phyloP scores from a whole-genome alignment of 371 early-diverging fungal genomes.

The Blyttiomyces sp. region DNA sequence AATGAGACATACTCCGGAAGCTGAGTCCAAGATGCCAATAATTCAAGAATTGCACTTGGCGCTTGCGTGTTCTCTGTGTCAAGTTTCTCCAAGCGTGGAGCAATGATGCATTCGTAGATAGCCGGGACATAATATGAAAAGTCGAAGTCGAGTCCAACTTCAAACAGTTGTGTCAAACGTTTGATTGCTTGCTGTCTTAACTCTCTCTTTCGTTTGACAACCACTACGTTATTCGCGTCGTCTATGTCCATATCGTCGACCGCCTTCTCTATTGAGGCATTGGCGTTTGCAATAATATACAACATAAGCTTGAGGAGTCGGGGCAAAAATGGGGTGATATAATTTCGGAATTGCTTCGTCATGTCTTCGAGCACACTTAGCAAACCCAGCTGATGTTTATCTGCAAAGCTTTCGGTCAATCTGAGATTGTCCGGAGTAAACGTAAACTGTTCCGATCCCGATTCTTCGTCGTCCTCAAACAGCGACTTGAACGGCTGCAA shows the following conservation, averaged over 20 bases:
- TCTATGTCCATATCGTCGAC: conserved; percentile 25
- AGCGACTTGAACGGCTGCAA: conserved; percentile 66
- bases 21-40: conserved; percentile 77
- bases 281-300: conserved; percentile 65
- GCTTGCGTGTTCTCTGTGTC: conserved; percentile 80
- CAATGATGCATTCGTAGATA: conserved; percentile 68
- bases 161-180: conserved; percentile 75
- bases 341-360: conserved; percentile 73
- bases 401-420: too few species aligned
- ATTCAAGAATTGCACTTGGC: conserved; percentile 69
- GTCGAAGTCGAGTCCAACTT: conserved; percentile 61
- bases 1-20: conserved; percentile 58
- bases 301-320: conserved; percentile 60
- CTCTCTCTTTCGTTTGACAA: conserved; percentile 43
- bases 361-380: conserved; percentile 75
- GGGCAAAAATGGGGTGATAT: conserved; percentile 65
- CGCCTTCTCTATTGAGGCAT: conserved; percentile 38
- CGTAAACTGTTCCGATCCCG: conserved; percentile 5
- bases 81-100: conserved; percentile 66
- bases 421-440: too few species aligned
- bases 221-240: too few species aligned
- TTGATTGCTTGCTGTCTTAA: conserved; percentile 69
- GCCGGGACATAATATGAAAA: conserved; percentile 70
- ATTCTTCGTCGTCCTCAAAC: conserved; percentile 15
- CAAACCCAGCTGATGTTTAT: conserved; percentile 74